Evolutionary conservation across 805 yeast genomes (phyloP).

Genomic region (Lipomyces orientalis): DNA sequence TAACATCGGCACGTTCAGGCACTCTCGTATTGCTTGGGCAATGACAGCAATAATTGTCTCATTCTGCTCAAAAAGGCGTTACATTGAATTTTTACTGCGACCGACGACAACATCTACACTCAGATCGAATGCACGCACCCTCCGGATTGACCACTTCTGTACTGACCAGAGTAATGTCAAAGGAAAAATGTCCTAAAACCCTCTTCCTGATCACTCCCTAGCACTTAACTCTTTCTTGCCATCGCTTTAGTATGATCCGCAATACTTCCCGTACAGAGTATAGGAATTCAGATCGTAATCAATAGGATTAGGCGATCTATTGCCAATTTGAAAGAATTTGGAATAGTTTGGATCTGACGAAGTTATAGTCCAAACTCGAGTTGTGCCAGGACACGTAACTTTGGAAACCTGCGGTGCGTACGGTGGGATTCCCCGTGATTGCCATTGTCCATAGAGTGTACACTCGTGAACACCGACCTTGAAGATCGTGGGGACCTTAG

Average conservation of each 20-base stretch:
- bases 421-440: background rate
- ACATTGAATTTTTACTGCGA: too few species aligned
- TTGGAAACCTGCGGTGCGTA: background rate
- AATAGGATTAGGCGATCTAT: background rate
- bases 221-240: background rate
- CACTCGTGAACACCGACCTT: background rate
- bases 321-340: background rate
- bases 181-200: too few species aligned
- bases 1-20: too few species aligned
- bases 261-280: background rate
- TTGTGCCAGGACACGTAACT: background rate
- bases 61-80: too few species aligned
- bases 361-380: background rate
- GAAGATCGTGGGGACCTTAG: background rate
- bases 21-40: too few species aligned
- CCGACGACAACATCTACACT: too few species aligned
- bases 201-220: too few species aligned
- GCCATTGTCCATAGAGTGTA: background rate
- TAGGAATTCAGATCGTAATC: background rate
- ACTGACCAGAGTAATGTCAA: too few species aligned
- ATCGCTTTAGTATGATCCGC: background rate
- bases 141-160: too few species aligned
- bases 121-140: too few species aligned
- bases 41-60: too few species aligned
- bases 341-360: background rate